phyloP scores from a whole-genome alignment of 495 filamentous ascomycete species.

The Trichodelitschia bisporula region DNA sequence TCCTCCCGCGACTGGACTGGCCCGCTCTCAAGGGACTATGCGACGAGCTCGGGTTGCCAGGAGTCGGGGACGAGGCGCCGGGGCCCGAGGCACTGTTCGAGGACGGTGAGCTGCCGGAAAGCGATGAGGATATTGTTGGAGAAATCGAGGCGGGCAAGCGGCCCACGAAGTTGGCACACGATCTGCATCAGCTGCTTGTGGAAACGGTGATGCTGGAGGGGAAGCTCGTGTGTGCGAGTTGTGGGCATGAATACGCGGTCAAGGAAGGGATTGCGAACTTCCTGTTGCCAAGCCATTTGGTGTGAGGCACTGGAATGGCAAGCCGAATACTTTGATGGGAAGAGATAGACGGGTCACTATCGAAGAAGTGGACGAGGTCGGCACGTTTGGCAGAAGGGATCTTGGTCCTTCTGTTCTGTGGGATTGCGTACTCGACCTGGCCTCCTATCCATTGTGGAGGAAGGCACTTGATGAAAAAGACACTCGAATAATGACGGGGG shows the following conservation, averaged over 20 bases:
- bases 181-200: conserved; percentile 60
- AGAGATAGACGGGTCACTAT: too few relatives aligned
- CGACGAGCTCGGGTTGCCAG: conserved; percentile 65
- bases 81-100: conserved; percentile 13
- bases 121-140: conserved; percentile 29
- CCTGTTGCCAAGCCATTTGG: conserved; percentile 75
- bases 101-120: too few relatives aligned
- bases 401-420: too few relatives aligned
- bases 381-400: too few relatives aligned
- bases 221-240: conserved; percentile 71
- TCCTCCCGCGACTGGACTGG: conserved; percentile 80
- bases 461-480: too few relatives aligned
- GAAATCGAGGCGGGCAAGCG: conserved; percentile 20
- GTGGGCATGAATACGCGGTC: conserved; percentile 77
- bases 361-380: too few relatives aligned
- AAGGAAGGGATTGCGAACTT: conserved; percentile 95
- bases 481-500: too few relatives aligned
- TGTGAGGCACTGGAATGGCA: too few relatives aligned
- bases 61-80: conserved; percentile 37
- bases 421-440: too few relatives aligned
- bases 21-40: conserved; percentile 43
- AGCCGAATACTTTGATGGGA: too few relatives aligned
- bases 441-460: too few relatives aligned
- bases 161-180: conserved; percentile 30
- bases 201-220: conserved; percentile 80